Conservation (phyloP, 306 rosid species). For the Calophaca sinica region DNA sequence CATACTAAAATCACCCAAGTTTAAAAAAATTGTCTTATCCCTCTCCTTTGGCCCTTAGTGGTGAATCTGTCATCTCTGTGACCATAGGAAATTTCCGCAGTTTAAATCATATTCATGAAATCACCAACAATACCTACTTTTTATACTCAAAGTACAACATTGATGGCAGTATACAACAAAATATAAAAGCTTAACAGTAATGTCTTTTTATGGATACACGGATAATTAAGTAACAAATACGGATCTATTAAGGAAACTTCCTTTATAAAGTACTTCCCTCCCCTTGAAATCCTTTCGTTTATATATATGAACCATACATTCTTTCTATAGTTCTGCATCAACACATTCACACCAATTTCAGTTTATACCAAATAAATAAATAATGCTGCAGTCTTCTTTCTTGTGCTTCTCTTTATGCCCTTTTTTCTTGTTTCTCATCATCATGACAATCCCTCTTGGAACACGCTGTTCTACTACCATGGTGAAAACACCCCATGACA, state of each 20-base stretch:
- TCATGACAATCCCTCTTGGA: slow-evolving; percentile 33
- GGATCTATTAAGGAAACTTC: slow-evolving; percentile 42
- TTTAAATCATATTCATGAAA: slow-evolving; percentile 19
- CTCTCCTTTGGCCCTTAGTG: background rate
- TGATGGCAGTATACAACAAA: background rate
- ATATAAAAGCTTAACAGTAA: slow-evolving; percentile 13
- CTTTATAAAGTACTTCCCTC: slow-evolving; percentile 1
- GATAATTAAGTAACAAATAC: slow-evolving; percentile 7
- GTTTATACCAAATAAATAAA: background rate
- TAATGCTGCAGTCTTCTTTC: slow-evolving; percentile 30
- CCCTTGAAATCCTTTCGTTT: background rate
- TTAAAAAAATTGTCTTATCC: background rate
- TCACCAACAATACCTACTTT: background rate
- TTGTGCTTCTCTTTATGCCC: background rate
- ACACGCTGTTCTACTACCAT: slow-evolving; percentile 11
- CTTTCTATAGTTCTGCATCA: background rate
- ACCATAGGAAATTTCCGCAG: slow-evolving; percentile 43
- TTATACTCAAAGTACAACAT: background rate
- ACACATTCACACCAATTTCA: background rate
- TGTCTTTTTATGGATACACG: slow-evolving; percentile 15
- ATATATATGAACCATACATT: too few relatives aligned
- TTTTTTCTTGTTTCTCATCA: background rate
- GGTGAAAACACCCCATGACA: slow-evolving; percentile 34
- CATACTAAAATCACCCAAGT: background rate
- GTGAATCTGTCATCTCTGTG: background rate